Conservation (phyloP, 441 rosid genomes). For the Eruca vesicaria region DNA sequence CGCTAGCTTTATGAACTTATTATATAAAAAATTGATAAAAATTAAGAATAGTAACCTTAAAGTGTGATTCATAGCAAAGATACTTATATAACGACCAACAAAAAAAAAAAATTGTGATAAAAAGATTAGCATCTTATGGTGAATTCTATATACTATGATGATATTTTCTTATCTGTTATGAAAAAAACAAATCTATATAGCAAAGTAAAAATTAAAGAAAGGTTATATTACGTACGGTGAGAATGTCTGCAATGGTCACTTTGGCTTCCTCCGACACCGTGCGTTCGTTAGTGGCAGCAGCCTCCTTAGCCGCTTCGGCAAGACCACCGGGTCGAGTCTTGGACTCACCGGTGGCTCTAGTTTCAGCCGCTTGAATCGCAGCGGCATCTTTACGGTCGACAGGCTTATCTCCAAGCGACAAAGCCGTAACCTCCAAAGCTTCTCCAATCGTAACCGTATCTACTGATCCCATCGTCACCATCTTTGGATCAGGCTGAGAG, state of each 20-base stretch:
- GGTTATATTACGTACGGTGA: constrained; percentile 34
- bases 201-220: neutral
- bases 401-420: constrained; percentile 50
- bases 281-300: constrained; percentile 38
- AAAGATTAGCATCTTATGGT: too few relatives aligned
- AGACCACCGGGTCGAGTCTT: constrained; percentile 44
- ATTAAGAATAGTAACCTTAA: too few relatives aligned
- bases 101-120: too few relatives aligned
- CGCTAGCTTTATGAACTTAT: too few relatives aligned
- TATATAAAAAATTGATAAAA: too few relatives aligned
- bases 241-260: constrained; percentile 40
- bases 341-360: constrained; percentile 43
- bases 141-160: too few relatives aligned
- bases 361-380: constrained; percentile 56
- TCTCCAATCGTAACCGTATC: constrained; percentile 52
- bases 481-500: constrained; percentile 17
- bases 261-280: constrained; percentile 31
- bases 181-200: neutral
- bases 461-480: neutral
- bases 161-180: neutral
- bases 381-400: constrained; percentile 56
- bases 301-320: constrained; percentile 48
- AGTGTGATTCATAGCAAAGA: too few relatives aligned
- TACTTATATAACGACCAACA: too few relatives aligned
- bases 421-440: constrained; percentile 52